These are phyloP conservation scores for Peronospora tabacina DNA, from an alignment of 352 stramenopile genomes.

Conservation along the genomic window DNA sequence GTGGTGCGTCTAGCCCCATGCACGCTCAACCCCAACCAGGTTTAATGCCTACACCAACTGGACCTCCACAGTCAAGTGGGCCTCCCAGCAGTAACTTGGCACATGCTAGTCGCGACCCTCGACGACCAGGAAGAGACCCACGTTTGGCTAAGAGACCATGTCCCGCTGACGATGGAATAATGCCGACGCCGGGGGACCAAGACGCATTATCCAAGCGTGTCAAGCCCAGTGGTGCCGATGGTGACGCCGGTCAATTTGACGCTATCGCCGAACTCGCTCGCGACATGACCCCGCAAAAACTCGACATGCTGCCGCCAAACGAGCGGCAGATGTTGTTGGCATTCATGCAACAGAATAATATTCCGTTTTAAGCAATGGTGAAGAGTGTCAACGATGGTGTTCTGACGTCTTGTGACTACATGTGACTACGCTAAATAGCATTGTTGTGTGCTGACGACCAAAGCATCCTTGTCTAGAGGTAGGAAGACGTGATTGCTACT, in stretches of 20 bases:
- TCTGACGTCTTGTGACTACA: constrained; percentile 7
- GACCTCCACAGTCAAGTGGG: constrained; percentile 19
- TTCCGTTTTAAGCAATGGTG: constrained; percentile 33
- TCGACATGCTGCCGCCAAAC: constrained; percentile 69
- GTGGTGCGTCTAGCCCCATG: constrained; percentile 21
- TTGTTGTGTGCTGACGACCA: not conserved
- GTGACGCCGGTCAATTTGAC: constrained; percentile 36
- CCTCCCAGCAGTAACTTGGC: constrained; percentile 24
- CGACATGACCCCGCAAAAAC: constrained; percentile 76
- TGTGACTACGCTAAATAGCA: not conserved
- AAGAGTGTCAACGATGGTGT: constrained; percentile 16
- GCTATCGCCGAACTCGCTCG: constrained; percentile 61
- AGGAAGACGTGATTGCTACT: not conserved
- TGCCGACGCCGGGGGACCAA: constrained; percentile 18
- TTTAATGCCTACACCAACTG: constrained; percentile 26
- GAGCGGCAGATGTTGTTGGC: constrained; percentile 67
- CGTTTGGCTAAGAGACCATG: constrained; percentile 42
- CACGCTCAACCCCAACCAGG: constrained; percentile 23
- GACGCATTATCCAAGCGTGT: constrained; percentile 26
- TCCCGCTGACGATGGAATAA: constrained; percentile 17
- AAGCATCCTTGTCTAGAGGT: not conserved
- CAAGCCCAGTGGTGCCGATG: constrained; percentile 14
- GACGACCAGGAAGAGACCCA: constrained; percentile 44
- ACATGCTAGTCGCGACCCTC: constrained; percentile 42
- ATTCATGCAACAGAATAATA: constrained; percentile 83